Evolutionary conservation across 805 yeast species (phyloP).

Genomic region (Ogataea trehaloabstinens): DNA sequence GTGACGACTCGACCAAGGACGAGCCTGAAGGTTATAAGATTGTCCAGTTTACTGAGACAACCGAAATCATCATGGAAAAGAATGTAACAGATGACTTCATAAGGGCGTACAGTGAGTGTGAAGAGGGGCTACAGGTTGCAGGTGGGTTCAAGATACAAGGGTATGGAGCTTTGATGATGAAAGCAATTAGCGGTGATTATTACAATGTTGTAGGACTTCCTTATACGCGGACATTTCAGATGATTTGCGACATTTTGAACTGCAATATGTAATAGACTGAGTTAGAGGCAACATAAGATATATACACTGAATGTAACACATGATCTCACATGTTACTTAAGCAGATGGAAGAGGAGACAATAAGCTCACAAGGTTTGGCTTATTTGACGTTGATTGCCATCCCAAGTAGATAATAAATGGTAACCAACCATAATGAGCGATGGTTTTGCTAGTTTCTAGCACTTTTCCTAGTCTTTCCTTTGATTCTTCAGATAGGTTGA

Average conservation of each 20-base stretch:
- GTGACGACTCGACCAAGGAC: constrained; percentile 10
- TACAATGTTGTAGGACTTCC: constrained; percentile 90
- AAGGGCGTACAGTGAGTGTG: constrained; percentile 58
- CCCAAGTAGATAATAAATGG: constrained; percentile 93
- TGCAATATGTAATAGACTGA: constrained; percentile 7
- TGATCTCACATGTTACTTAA: constrained; percentile 30
- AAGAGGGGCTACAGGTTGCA: constrained; percentile 80
- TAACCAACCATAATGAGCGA: constrained; percentile 95
- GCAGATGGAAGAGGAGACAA: constrained; percentile 80
- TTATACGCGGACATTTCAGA: constrained; percentile 48
- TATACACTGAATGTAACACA: neutral
- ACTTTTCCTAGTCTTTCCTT: constrained; percentile 85
- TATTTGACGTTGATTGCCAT: constrained; percentile 76
- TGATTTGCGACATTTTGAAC: constrained; percentile 19
- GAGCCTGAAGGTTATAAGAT: constrained; percentile 16
- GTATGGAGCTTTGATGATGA: constrained; percentile 62
- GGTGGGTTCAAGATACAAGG: constrained; percentile 92
- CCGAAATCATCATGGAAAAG: constrained; percentile 39
- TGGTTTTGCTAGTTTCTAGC: constrained; percentile 77
- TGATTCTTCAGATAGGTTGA: constrained; percentile 45
- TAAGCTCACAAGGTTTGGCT: constrained; percentile 75
- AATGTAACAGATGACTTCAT: constrained; percentile 54
- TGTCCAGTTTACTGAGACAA: constrained; percentile 21
- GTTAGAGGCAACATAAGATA: neutral
- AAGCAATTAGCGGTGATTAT: constrained; percentile 71